These are phyloP conservation scores for Cardamine occulta DNA, from an alignment of 345 rosid genomes.

Conservation along the genomic window DNA sequence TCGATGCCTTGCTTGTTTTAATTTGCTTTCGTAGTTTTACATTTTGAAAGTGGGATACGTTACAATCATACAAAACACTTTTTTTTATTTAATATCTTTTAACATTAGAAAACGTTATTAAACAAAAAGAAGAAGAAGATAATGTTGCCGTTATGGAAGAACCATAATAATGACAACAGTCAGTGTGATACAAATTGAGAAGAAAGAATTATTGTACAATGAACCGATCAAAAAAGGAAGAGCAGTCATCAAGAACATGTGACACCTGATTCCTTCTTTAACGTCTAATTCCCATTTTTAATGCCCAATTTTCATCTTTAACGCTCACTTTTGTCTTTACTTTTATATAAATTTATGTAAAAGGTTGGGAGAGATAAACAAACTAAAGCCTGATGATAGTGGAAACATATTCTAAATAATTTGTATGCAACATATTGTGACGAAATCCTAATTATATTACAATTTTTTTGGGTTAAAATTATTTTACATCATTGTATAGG, in stretches of 20 bases:
- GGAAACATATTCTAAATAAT: not conserved
- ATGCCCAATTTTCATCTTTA: constrained; percentile 7
- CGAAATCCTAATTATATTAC: not conserved
- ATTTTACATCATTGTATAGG: too few relatives aligned
- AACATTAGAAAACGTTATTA: not conserved
- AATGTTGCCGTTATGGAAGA: not conserved
- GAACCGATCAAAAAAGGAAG: not conserved
- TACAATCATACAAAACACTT: not conserved
- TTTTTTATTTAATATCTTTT: not conserved
- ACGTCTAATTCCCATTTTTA: constrained; percentile 4
- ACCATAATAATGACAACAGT: too few relatives aligned
- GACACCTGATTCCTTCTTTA: constrained; percentile 15
- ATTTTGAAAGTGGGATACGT: not conserved
- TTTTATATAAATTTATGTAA: not conserved
- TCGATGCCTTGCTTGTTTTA: not conserved
- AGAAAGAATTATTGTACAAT: too few relatives aligned
- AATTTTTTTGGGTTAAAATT: too few relatives aligned
- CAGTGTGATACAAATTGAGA: too few relatives aligned
- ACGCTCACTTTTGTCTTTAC: not conserved
- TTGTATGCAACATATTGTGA: not conserved
- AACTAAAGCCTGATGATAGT: not conserved
- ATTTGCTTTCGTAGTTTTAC: not conserved
- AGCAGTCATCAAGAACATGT: constrained; percentile 15
- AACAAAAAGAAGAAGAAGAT: not conserved
- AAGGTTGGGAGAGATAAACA: not conserved